Conservation (phyloP, 176 grass and related monocot genomes). For the Rhynchospora tenuis region DNA sequence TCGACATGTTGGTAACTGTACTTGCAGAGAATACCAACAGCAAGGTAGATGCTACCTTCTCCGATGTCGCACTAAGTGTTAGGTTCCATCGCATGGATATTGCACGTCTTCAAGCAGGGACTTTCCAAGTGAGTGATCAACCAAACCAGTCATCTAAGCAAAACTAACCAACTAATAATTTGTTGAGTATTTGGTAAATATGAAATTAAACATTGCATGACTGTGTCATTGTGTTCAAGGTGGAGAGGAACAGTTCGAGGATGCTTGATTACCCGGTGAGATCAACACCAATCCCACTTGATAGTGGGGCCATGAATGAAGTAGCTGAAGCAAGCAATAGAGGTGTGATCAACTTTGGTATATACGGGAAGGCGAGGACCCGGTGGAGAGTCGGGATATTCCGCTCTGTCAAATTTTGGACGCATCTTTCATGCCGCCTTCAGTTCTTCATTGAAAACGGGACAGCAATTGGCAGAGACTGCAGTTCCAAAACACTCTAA, state of each 20-base stretch:
- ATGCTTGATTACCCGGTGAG: constrained; percentile 38
- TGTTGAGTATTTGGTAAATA: not conserved
- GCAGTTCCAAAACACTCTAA: constrained; percentile 1
- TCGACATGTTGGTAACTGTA: constrained; percentile 27
- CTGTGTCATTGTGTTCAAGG: not conserved
- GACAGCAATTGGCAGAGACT: constrained; percentile 33
- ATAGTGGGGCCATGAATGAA: constrained; percentile 25
- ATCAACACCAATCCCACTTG: constrained; percentile 20
- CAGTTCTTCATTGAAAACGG: constrained; percentile 54
- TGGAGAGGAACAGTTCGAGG: constrained; percentile 30
- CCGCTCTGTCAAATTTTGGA: constrained; percentile 50
- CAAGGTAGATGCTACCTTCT: constrained; percentile 55
- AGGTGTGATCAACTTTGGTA: constrained; percentile 44
- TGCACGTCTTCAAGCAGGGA: constrained; percentile 23
- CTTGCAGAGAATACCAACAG: constrained; percentile 63
- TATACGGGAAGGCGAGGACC: constrained; percentile 54
- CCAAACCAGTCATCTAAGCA: not conserved
- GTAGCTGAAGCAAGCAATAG: constrained; percentile 41
- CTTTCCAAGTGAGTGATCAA: constrained; percentile 39
- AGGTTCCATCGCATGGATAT: constrained; percentile 53
- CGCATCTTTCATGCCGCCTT: constrained; percentile 42
- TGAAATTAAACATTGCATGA: not conserved
- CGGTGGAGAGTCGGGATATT: constrained; percentile 70
- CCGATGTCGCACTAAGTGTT: constrained; percentile 40
- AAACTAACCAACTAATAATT: not conserved